Base-by-base conservation (phyloP, 257 asterid species). In the Nicotiana attenuata region DNA sequence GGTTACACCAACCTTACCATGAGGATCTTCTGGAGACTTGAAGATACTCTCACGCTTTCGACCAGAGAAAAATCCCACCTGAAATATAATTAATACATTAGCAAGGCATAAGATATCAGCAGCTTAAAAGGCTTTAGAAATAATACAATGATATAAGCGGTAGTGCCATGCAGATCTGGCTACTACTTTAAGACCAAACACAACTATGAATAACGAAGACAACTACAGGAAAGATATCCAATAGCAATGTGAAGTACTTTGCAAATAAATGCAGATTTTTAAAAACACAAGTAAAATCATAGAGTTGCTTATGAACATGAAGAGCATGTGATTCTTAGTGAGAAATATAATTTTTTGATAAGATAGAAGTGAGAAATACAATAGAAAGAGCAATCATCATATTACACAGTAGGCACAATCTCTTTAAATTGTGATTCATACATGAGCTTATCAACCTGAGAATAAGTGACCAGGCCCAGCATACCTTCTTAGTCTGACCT, bases 51-150 rank as follows among this genome's bases (percentile, higher is more conserved):
- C 99, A 16, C 94, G 87, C 89, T 94, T 96, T 84, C 97, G 91
- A 19, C 98, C 99, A 9, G 99, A 94, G 93, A 91, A 94, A 91
- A 96, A 96, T 60, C 98, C 99, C 78, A 93, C 91, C 98, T 96
- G 82, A 63, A 56, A 80, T 79, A 80, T 5, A 81, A 80, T 64
- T 84, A 59, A 17, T 19, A 80, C 2, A n/a, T 67, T 33, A 67
- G 50, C 56, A 52, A 52, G 4, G 45, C 63, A 7, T 16, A 7
- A 50, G 64, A 75, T 2, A 52, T 47, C 24, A 75, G 63, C 26
- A 75, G 63, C 63, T 52, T 71, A 71, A 11, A 71, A 41, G 77
- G 29, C 56, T 68, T 26, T 41, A 20, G 45, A 68, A 69, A 69
- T 41, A 41, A 41, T 41, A 11, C 20, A 57, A 45, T 71, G 60